These are phyloP conservation scores for Coniella lustricola DNA, from an alignment of 2,329 filamentous ascomycete species.

Conservation along the genomic window DNA sequence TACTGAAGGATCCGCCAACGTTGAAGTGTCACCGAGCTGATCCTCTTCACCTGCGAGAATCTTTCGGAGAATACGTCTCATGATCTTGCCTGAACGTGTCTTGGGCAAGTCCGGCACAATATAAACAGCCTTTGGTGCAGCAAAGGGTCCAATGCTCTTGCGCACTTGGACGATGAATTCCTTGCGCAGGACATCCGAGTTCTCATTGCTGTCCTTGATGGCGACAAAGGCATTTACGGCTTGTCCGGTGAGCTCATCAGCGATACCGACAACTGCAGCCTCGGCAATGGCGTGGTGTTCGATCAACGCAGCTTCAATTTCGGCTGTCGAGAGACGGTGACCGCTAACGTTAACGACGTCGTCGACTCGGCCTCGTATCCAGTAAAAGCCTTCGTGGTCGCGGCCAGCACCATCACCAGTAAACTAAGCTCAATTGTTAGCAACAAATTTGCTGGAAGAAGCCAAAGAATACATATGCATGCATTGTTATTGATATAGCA, in stretches of 20 bases:
- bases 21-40: constrained; percentile 86
- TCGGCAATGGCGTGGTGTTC: constrained; percentile 88
- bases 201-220: constrained; percentile 77
- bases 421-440: constrained; percentile 47
- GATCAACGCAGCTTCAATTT: constrained; percentile 94
- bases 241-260: constrained; percentile 92
- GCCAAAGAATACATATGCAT: too few species aligned
- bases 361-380: constrained; percentile 97
- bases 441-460: background rate
- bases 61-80: constrained; percentile 95
- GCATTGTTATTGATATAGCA: too few species aligned
- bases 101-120: constrained; percentile 92
- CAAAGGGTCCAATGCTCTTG: constrained; percentile 96
- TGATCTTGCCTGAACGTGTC: constrained; percentile 97
- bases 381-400: constrained; percentile 98
- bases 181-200: constrained; percentile 76
- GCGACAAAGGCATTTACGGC: constrained; percentile 95
- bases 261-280: constrained; percentile 87
- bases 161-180: constrained; percentile 91
- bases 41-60: constrained; percentile 96
- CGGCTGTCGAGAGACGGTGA: constrained; percentile 90
- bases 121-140: constrained; percentile 87
- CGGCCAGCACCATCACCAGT: constrained; percentile 90
- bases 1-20: constrained; percentile 84
- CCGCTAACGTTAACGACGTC: constrained; percentile 98